Evolutionary conservation across 116 monocot species (phyloP), one percentile per base, ranked within the genome.

Genomic region (Cymodocea nodosa): DNA sequence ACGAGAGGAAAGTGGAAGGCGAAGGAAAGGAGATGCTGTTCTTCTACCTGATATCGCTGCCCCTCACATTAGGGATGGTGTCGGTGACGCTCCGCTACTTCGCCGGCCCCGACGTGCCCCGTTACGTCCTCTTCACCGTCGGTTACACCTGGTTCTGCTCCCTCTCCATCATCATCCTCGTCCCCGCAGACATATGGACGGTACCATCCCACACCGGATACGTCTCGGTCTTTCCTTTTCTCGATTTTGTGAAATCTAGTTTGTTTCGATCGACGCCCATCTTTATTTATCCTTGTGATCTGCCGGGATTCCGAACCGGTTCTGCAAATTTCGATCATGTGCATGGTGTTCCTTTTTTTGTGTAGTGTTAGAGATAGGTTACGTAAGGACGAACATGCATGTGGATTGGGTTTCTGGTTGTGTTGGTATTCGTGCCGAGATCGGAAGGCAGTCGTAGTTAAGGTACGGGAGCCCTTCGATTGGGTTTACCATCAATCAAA

Each of bases 71-170:
- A 57, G 87, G 95, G 44, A 95, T 95, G 95, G 90, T 95, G 23
- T 63, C 68, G 64, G 79, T 90, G 51, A 95, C 95, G 37, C 77
- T 95, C 34, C 86, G 87, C 19, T 95, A 90, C 81, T 95, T 95
- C 78, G 90, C 95, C 24, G 95, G 90, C 3, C 95, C 87, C 9
- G 85, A 84, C 61, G 85, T 88, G 50, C 90, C 87, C 5, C 70
- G 78, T 11, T 97, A 97, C 80, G 95, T 97, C 22, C 67, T 97
- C 49, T 79, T 80, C 78, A 85, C 88, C 75, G 95, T 97, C 52
- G 95, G 91, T 18, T 97, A 97, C 82, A 78, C 95, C 51, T 97
- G 95, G 95, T 97, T 97, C 74, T 97, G 95, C 78, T 97, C 95
- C 54, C 66, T 97, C 40, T 87, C 95, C 62, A 85, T 97, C 71